A percentile compares a stretch with the other conserved stretches of the same genome.
Conservation (phyloP, 768 basidiomycete species). For the Gymnopilus junonius region DNA sequence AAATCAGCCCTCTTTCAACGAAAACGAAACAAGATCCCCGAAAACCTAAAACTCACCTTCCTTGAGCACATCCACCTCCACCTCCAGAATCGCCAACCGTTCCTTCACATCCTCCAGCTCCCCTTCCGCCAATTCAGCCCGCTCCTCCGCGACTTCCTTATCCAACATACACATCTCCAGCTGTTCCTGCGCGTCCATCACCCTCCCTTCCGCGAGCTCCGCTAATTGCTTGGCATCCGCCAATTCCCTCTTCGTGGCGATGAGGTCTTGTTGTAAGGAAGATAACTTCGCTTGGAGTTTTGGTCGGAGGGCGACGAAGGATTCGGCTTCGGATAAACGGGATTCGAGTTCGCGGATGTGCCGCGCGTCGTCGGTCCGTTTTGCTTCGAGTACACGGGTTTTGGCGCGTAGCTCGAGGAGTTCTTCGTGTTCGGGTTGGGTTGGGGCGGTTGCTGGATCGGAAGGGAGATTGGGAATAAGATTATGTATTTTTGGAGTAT, state of each 20-base stretch:
- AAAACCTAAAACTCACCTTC: slow-evolving; percentile 47
- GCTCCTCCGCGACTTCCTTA: slow-evolving; percentile 96
- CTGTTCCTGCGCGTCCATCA: slow-evolving; percentile 84
- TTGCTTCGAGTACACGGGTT: slow-evolving; percentile 82
- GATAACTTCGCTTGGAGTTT: slow-evolving; percentile 91
- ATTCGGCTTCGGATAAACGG: slow-evolving; percentile 80
- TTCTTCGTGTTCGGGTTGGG: slow-evolving; percentile 57
- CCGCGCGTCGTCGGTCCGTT: slow-evolving; percentile 85
- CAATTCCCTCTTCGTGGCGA: slow-evolving; percentile 76
- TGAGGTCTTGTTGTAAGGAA: slow-evolving; percentile 79
- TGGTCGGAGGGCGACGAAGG: slow-evolving; percentile 82
- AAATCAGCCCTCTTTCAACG: slow-evolving; percentile 43
- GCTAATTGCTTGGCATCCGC: slow-evolving; percentile 77
- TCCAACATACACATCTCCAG: slow-evolving; percentile 95
- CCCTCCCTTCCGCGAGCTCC: slow-evolving; percentile 67
- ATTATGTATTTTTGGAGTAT: background rate
- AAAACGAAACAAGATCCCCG: slow-evolving; percentile 39
- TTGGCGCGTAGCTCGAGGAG: slow-evolving; percentile 84
- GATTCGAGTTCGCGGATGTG: slow-evolving; percentile 84
- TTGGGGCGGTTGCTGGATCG: background rate
- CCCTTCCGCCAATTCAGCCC: slow-evolving; percentile 75
- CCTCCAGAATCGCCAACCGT: slow-evolving; percentile 74
- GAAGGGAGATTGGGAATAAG: slow-evolving; percentile 7
- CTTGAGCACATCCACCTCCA: slow-evolving; percentile 82
- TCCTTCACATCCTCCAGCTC: slow-evolving; percentile 85